Conservation (phyloP, 2,329 filamentous ascomycete genomes). For the Scedosporium boydii region DNA sequence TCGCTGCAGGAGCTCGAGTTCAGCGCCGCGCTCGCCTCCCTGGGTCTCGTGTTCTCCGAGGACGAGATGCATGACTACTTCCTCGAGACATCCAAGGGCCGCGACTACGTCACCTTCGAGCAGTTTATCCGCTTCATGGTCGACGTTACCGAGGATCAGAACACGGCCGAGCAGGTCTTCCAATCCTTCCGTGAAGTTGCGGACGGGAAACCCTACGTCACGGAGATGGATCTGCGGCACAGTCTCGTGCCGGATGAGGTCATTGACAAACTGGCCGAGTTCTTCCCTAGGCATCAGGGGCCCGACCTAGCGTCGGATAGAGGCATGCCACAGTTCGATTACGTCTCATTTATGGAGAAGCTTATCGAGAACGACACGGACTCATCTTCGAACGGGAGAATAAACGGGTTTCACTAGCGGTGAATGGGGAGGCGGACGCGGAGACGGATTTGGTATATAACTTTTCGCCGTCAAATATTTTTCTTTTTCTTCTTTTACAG, state of each 20-base stretch:
- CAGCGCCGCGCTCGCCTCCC: conserved; percentile 85
- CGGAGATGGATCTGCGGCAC: conserved; percentile 91
- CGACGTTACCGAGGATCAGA: conserved; percentile 96
- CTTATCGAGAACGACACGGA: conserved; percentile 43
- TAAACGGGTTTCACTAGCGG: conserved; percentile 7
- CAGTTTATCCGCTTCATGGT: conserved; percentile 99
- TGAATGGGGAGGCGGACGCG: neutral
- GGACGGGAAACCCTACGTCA: conserved; percentile 97
- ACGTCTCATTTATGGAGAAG: conserved; percentile 94
- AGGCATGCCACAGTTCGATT: conserved; percentile 82
- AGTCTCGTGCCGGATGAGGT: conserved; percentile 94
- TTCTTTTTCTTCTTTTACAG: neutral
- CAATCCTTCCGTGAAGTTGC: conserved; percentile 96
- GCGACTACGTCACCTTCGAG: conserved; percentile 83
- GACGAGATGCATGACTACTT: conserved; percentile 98
- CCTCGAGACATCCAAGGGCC: conserved; percentile 70
- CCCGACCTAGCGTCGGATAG: conserved; percentile 81
- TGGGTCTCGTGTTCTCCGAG: conserved; percentile 93
- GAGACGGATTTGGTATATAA: neutral
- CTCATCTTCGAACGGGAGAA: neutral
- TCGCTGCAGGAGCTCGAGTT: conserved; percentile 90
- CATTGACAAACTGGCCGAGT: conserved; percentile 81
- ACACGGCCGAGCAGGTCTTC: conserved; percentile 96
- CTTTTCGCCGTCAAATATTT: neutral
- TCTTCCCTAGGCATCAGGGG: conserved; percentile 76